phyloP scores from a whole-genome alignment of 225 moss, liverwort and hornwort genomes.

The Neckera pumila region DNA sequence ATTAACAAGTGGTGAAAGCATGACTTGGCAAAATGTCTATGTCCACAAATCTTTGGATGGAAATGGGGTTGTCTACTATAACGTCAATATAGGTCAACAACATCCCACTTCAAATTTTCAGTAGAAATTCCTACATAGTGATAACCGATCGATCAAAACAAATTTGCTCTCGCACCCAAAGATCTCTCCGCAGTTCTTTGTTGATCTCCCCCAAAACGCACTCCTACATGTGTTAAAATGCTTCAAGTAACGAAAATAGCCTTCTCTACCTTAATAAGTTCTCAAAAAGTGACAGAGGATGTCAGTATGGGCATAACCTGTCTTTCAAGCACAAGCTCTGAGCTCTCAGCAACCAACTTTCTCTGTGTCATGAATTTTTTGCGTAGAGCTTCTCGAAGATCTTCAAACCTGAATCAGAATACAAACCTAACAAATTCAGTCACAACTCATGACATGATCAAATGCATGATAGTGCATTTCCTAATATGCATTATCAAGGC shows the following conservation, averaged over 20 bases:
- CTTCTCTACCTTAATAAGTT: background rate
- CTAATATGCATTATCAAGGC: background rate
- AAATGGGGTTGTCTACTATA: background rate
- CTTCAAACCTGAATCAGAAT: conserved; percentile 41
- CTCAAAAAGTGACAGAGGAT: background rate
- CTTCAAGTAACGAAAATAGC: background rate
- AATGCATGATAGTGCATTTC: background rate
- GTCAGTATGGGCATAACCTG: conserved; percentile 23
- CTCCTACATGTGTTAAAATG: background rate
- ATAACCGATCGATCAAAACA: background rate
- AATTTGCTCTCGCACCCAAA: background rate
- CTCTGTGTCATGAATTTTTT: conserved; percentile 27
- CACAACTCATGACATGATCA: background rate
- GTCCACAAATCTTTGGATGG: background rate
- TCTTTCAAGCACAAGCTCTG: conserved; percentile 43
- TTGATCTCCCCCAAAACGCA: background rate
- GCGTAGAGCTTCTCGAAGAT: conserved; percentile 45
- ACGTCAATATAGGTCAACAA: background rate
- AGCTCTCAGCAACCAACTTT: conserved; percentile 43
- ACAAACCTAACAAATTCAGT: background rate
- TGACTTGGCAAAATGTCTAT: background rate
- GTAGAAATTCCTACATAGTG: background rate
- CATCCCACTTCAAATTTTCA: background rate
- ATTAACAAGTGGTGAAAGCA: background rate
- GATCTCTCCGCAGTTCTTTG: background rate